Evolutionary conservation across 2,329 filamentous ascomycete species (phyloP), one percentile per base, ranked within the genome.

Genomic region (Pyricularia grisea): DNA sequence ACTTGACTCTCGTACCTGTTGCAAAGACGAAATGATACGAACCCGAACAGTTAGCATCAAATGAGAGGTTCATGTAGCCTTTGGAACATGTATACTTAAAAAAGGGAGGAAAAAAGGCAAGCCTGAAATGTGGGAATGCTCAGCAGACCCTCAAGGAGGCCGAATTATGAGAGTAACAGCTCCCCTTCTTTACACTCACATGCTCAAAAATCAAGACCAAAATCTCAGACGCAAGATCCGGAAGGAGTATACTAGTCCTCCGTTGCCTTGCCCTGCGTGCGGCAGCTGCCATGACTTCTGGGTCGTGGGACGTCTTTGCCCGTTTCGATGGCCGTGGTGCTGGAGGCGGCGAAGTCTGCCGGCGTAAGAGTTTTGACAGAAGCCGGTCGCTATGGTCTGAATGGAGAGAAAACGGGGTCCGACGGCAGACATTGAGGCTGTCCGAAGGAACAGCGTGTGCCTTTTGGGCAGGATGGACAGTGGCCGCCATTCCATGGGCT

Each of bases 141-240:
- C 42, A 4, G 42, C 42, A 50, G 42, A 17, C 7, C 42, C 5
- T 5, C 17, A n/a, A 1, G 36, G 12, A 20, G 36, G 12, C 17
- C 42, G 42, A 50, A 9, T 50, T 3, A 17, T 50, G 42, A n/a
- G 17, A 50, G 42, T 6, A 2, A 14, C 6, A 50, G 42, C 42
- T 10, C 20, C 42, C n/a, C n/a, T n/a, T 1, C 9, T 11, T 33
- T 28, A 28, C 25, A 67, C 66, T 30, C 28, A 67, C 66, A 67
- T 67, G 42, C 25, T 58, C 27, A 30, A 67, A 67, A 30, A 67
- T 23, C 17, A 67, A 23, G n/a, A 55, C 66, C 17, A 67, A 25
- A 58, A 67, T 60, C 42, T 67, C 66, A 25, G 66, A 25, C 20
- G 66, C 66, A 23, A 67, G 66, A 30, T 23, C 10, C 14, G 23